Evolutionary conservation across 192 early-diverging fungal genomes (phyloP).

Genomic region (Coemansia sp.): DNA sequence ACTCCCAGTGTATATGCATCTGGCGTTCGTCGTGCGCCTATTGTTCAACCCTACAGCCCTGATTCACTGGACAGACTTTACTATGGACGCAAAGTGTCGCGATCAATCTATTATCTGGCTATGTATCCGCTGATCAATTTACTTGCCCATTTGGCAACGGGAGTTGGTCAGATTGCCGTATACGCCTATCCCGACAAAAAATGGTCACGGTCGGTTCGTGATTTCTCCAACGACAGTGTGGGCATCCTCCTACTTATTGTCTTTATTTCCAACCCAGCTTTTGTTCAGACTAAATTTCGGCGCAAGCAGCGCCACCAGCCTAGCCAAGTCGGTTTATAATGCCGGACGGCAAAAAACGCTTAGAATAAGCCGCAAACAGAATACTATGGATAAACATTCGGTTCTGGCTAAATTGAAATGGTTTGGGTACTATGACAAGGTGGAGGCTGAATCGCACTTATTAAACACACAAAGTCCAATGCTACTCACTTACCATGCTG

Average conservation of each 20-base stretch:
- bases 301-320: conserved; percentile 20
- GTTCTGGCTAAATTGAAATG: not conserved
- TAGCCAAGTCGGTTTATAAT: not conserved
- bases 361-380: not conserved
- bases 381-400: not conserved
- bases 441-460: too few species aligned
- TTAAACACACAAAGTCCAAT: not conserved
- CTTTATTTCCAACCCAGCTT: conserved; percentile 53
- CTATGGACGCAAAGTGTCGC: conserved; percentile 53
- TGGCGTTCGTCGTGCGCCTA: conserved; percentile 1
- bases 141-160: conserved; percentile 45
- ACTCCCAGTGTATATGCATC: not conserved
- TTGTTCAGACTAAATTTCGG: conserved; percentile 45
- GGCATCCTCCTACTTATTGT: conserved; percentile 49
- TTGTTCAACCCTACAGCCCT: conserved; percentile 23
- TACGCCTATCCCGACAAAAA: conserved; percentile 43
- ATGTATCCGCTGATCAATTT: conserved; percentile 52
- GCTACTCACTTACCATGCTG: not conserved
- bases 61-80: conserved; percentile 52
- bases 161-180: conserved; percentile 47
- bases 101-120: conserved; percentile 53
- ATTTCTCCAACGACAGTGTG: conserved; percentile 54
- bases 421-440: too few species aligned
- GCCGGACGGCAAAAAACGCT: not conserved
- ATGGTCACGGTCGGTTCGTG: conserved; percentile 48